Conservation (phyloP, 169 alveolate species). For the Eimeria sp. region DNA sequence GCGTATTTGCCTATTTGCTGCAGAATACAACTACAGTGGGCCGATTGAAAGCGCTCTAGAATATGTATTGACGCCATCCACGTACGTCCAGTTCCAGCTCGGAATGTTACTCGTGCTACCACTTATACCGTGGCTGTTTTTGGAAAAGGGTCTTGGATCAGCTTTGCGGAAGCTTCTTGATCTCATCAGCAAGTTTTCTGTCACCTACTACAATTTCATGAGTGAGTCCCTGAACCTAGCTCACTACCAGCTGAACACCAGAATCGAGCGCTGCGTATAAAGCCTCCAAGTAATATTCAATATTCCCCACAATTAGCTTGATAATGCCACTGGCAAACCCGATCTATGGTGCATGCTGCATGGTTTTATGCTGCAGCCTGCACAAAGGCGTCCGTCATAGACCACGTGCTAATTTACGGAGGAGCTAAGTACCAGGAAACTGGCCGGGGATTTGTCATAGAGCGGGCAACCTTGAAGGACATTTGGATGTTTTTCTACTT, state of each 20-base stretch:
- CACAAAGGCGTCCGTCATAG: constrained; percentile 78
- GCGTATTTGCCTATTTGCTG: constrained; percentile 6
- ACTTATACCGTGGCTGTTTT: constrained; percentile 75
- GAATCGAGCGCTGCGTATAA: not conserved
- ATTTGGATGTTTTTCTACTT: constrained; percentile 77
- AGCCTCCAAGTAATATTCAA: not conserved
- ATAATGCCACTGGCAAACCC: not conserved
- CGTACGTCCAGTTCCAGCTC: constrained; percentile 81
- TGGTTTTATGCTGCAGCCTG: constrained; percentile 51
- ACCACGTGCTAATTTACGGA: constrained; percentile 77
- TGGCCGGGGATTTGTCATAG: constrained; percentile 80
- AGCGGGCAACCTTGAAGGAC: constrained; percentile 72
- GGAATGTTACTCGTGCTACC: constrained; percentile 79
- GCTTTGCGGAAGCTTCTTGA: constrained; percentile 71
- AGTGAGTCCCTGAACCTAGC: constrained; percentile 19
- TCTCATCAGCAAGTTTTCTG: constrained; percentile 68
- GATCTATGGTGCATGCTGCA: not conserved
- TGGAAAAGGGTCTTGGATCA: constrained; percentile 73
- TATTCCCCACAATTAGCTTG: not conserved
- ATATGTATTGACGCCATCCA: constrained; percentile 77
- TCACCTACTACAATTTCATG: constrained; percentile 81
- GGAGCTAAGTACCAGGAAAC: constrained; percentile 83
- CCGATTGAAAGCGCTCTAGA: constrained; percentile 75
- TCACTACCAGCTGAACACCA: not conserved
- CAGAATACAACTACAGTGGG: constrained; percentile 80